Evolutionary conservation across 2,329 filamentous ascomycete species (phyloP).

Genomic region (Exophiala dermatitidis): DNA sequence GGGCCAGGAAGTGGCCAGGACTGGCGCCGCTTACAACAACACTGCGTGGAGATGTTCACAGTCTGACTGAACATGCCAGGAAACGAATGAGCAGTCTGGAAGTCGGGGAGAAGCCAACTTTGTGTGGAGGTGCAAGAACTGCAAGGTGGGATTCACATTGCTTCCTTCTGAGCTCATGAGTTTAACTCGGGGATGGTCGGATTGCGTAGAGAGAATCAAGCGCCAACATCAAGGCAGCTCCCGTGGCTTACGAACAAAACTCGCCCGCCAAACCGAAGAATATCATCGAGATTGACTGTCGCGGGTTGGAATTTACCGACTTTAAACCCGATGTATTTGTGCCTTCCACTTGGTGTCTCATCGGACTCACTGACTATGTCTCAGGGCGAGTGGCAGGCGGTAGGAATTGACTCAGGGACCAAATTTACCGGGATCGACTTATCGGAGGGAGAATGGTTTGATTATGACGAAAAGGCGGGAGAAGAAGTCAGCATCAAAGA

Average conservation of each 20-base stretch:
- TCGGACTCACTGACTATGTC: constrained; percentile 2
- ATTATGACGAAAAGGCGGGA: constrained; percentile 89
- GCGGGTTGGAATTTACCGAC: constrained; percentile 83
- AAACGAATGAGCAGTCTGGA: constrained; percentile 81
- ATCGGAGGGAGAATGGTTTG: constrained; percentile 89
- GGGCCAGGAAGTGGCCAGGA: constrained; percentile 64
- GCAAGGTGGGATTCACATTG: constrained; percentile 57
- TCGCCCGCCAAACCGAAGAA: constrained; percentile 70
- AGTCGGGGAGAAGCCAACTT: constrained; percentile 96
- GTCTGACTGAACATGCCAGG: constrained; percentile 46
- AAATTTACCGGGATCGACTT: constrained; percentile 79
- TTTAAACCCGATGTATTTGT: constrained; percentile 75
- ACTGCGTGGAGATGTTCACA: no score
- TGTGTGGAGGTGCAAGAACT: constrained; percentile 99
- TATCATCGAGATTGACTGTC: constrained; percentile 85
- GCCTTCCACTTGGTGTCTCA: not conserved
- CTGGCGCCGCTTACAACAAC: no score
- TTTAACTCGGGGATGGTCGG: not conserved
- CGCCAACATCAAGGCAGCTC: constrained; percentile 70
- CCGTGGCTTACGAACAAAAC: constrained; percentile 61
- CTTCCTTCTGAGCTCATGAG: no score
- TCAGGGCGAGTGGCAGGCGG: constrained; percentile 83
- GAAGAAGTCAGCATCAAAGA: constrained; percentile 92
- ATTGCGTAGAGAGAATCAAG: constrained; percentile 65
- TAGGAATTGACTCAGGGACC: constrained; percentile 69